A percentile compares a stretch with the other conserved stretches of the same genome.
Evolutionary conservation across 2,329 filamentous ascomycete genomes (phyloP).

Genomic region (Ceratocystis destructans): DNA sequence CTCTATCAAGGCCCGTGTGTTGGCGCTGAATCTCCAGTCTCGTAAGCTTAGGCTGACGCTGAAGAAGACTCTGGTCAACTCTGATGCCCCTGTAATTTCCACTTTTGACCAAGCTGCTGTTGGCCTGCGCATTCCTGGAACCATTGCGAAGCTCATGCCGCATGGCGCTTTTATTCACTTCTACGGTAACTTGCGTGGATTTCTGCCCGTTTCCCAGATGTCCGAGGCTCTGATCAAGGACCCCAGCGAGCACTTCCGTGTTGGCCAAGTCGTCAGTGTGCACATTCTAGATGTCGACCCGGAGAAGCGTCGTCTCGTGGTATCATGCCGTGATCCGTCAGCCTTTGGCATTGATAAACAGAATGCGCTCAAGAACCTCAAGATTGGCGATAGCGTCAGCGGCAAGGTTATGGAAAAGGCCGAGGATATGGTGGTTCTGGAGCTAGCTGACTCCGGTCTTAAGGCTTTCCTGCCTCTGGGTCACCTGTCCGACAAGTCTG

Average conservation of each 20-base stretch:
- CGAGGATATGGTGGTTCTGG: slow-evolving; percentile 60
- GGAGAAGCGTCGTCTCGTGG: slow-evolving; percentile 56
- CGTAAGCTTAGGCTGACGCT: slow-evolving; percentile 74
- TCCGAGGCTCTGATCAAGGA: slow-evolving; percentile 91
- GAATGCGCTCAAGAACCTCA: slow-evolving; percentile 58
- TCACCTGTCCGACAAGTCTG: slow-evolving; percentile 75
- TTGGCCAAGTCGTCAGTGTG: slow-evolving; percentile 83
- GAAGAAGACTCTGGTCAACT: slow-evolving; percentile 90
- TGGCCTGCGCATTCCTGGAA: slow-evolving; percentile 71
- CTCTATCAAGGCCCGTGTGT: slow-evolving; percentile 69
- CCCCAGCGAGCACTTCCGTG: slow-evolving; percentile 74
- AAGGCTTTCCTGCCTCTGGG: slow-evolving; percentile 63
- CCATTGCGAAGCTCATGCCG: slow-evolving; percentile 65
- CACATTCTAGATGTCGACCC: slow-evolving; percentile 71
- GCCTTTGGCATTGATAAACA: slow-evolving; percentile 64
- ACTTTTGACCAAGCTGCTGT: slow-evolving; percentile 59
- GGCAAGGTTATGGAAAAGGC: slow-evolving; percentile 74
- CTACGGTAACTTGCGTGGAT: slow-evolving; percentile 70
- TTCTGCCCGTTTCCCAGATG: slow-evolving; percentile 91
- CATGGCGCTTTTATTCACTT: slow-evolving; percentile 85
- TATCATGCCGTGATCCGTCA: slow-evolving; percentile 85
- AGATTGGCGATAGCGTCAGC: slow-evolving; percentile 59
- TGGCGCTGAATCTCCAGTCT: slow-evolving; percentile 64
- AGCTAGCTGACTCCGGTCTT: slow-evolving; percentile 58
- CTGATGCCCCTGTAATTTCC: slow-evolving; percentile 65